Conservation (phyloP, 176 grass and related monocot genomes). For the Zoysia pacifica region DNA sequence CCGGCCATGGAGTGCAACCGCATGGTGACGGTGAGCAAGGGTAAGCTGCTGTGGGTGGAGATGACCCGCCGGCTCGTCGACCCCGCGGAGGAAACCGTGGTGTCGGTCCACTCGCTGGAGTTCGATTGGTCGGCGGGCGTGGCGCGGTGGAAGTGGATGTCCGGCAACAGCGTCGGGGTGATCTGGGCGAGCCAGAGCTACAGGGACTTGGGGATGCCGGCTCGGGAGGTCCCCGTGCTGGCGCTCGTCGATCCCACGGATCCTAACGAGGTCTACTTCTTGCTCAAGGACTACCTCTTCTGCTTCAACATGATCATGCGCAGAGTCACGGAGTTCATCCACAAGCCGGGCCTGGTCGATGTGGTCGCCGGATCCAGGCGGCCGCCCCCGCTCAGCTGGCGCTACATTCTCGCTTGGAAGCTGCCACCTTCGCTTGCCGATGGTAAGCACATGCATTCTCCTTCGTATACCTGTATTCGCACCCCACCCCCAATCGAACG, state of each 20-base stretch:
- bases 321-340: not conserved
- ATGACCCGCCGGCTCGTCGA: not conserved
- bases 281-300: conserved; percentile 7
- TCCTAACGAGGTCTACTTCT: conserved; percentile 24
- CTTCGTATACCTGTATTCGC: not conserved
- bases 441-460: not conserved
- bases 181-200: conserved; percentile 26
- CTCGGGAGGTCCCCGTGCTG: not conserved
- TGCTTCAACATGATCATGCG: not conserved
- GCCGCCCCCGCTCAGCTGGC: conserved; percentile 16
- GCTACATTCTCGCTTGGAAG: conserved; percentile 15
- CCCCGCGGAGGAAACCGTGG: not conserved
- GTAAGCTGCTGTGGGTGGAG: conserved; percentile 5
- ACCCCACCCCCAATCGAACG: not conserved
- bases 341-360: not conserved
- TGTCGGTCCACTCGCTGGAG: not conserved
- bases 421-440: conserved; percentile 8
- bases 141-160: not conserved
- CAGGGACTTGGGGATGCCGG: not conserved
- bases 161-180: not conserved
- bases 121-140: not conserved
- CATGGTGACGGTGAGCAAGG: conserved; percentile 27
- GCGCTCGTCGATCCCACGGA: conserved; percentile 1
- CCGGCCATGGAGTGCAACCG: not conserved
- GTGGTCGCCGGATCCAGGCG: not conserved